Conservation (phyloP, 2,329 filamentous ascomycete species). For the Aspergillus fumigatus region DNA sequence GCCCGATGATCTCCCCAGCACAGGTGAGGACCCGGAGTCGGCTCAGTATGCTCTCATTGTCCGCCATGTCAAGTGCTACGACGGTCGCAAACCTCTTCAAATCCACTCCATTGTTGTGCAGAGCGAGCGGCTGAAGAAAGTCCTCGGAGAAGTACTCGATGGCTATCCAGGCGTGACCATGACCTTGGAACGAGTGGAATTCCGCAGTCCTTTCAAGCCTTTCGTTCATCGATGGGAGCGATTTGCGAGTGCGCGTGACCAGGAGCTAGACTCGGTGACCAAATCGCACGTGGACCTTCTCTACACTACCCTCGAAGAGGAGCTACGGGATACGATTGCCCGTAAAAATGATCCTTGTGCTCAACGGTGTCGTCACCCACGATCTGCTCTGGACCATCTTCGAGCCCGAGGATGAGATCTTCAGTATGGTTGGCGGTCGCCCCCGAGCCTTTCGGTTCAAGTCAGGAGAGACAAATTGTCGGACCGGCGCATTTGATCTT, state of each 20-base stretch:
- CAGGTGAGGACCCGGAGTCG: constrained; percentile 59
- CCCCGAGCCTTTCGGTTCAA: constrained; percentile 10
- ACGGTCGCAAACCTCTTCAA: constrained; percentile 57
- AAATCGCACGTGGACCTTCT: constrained; percentile 48
- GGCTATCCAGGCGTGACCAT: constrained; percentile 59
- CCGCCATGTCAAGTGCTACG: constrained; percentile 54
- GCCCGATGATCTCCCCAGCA: constrained; percentile 51
- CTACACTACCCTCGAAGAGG: constrained; percentile 45
- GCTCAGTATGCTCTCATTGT: constrained; percentile 58
- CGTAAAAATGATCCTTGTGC: constrained; percentile 49
- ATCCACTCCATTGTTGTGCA: constrained; percentile 62
- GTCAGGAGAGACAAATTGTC: not conserved
- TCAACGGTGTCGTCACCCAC: constrained; percentile 52
- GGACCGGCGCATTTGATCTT: constrained; percentile 6
- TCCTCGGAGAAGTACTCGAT: constrained; percentile 52
- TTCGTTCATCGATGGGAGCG: constrained; percentile 63
- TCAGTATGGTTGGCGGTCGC: constrained; percentile 3
- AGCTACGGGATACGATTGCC: constrained; percentile 50
- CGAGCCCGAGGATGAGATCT: constrained; percentile 23
- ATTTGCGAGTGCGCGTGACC: constrained; percentile 41
- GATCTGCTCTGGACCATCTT: constrained; percentile 43
- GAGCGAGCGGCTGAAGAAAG: constrained; percentile 55
- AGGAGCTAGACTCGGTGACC: constrained; percentile 41
- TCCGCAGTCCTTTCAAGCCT: constrained; percentile 57
- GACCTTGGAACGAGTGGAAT: constrained; percentile 57